Conservation (phyloP, 495 filamentous ascomycete genomes). For the Daldinia loculata region DNA sequence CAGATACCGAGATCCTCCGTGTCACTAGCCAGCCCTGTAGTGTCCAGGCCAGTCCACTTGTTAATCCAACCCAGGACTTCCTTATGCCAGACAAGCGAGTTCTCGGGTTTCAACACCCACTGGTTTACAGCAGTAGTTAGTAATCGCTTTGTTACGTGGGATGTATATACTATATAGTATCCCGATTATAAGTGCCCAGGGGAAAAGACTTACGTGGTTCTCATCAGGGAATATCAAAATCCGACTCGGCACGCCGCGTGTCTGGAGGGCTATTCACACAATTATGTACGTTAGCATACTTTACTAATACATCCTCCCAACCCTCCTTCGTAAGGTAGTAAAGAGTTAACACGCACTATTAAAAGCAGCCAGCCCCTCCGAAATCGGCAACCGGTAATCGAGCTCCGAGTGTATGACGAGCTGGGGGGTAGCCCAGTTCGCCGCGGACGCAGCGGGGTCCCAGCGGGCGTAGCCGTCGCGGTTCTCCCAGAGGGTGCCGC, state of each 20-base stretch:
- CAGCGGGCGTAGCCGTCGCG: conserved; percentile 77
- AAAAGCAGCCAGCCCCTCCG: conserved; percentile 85
- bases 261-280: conserved; percentile 69
- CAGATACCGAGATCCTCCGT: conserved; percentile 23
- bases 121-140: conserved; percentile 50
- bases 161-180: neutral
- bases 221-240: conserved; percentile 87
- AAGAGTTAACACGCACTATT: conserved; percentile 55
- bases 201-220: conserved; percentile 61
- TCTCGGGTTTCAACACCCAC: conserved; percentile 94
- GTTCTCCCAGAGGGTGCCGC: conserved; percentile 79
- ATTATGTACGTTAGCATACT: too few relatives aligned
- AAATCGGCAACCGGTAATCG: conserved; percentile 87
- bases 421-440: conserved; percentile 83
- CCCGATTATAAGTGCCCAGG: neutral
- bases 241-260: conserved; percentile 71
- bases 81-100: conserved; percentile 89
- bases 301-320: too few relatives aligned
- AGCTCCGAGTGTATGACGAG: conserved; percentile 91
- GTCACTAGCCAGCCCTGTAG: conserved; percentile 27
- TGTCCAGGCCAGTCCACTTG: conserved; percentile 70
- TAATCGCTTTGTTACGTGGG: neutral
- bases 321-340: too few relatives aligned
- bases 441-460: conserved; percentile 76
- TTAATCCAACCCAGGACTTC: conserved; percentile 91